phyloP scores from a whole-genome alignment of 2,329 filamentous ascomycete genomes.

The Periconia sp. region DNA sequence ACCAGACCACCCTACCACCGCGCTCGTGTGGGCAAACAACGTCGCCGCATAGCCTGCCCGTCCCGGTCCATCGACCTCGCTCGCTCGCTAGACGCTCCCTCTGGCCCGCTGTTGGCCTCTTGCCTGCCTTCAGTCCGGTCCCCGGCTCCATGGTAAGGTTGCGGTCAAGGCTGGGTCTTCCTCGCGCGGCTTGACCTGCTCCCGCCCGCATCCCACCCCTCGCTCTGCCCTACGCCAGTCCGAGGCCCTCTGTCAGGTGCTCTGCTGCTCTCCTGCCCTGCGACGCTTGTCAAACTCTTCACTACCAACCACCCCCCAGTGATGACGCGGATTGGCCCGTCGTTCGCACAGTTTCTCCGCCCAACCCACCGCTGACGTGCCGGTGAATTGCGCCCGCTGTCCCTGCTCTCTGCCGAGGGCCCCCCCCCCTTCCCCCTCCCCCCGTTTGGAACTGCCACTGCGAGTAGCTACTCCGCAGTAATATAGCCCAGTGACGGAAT shows the following conservation, averaged over 20 bases:
- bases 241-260: slow-evolving; percentile 22
- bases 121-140: slow-evolving; percentile 42
- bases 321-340: slow-evolving; percentile 44
- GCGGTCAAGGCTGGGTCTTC: slow-evolving; percentile 39
- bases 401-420: slow-evolving; percentile 39
- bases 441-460: slow-evolving; percentile 34
- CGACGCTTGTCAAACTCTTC: slow-evolving; percentile 45
- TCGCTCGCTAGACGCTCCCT: slow-evolving; percentile 25
- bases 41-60: slow-evolving; percentile 35
- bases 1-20: slow-evolving; percentile 14
- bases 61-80: slow-evolving; percentile 5
- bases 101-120: slow-evolving; percentile 32
- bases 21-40: slow-evolving; percentile 27
- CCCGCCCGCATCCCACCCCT: slow-evolving; percentile 33
- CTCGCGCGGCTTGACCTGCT: slow-evolving; percentile 39
- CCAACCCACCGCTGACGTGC: slow-evolving; percentile 36
- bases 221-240: slow-evolving; percentile 23
- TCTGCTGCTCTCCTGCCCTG: slow-evolving; percentile 26
- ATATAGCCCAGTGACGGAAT: slow-evolving; percentile 28
- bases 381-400: slow-evolving; percentile 36
- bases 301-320: slow-evolving; percentile 34
- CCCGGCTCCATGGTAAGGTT: slow-evolving; percentile 47
- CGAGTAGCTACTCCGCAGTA: slow-evolving; percentile 17
- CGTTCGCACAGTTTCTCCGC: slow-evolving; percentile 29
- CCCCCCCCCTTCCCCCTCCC: slow-evolving; percentile 30